Percentiles rank a stretch among this genome's conserved stretches.
These are phyloP conservation scores for Trichophyton verrucosum DNA, from an alignment of 2,329 filamentous ascomycete genomes.

Conservation along the genomic window DNA sequence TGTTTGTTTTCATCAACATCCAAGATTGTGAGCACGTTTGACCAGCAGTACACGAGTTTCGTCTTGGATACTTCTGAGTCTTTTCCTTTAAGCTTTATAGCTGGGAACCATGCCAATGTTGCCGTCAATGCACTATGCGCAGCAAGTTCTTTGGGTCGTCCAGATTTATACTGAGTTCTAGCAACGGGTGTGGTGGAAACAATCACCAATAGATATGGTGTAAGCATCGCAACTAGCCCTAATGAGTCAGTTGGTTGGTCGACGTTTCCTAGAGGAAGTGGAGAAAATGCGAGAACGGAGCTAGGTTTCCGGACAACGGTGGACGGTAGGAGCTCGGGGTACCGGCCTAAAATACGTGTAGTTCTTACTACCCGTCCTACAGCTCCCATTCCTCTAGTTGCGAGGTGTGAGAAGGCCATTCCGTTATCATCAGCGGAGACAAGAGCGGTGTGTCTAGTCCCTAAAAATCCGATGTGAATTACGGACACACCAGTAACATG, in stretches of 20 bases:
- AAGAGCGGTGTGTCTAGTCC: slow-evolving; percentile 82
- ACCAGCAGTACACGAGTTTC: slow-evolving; percentile 97
- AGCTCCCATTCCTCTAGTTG: slow-evolving; percentile 76
- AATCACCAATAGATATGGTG: slow-evolving; percentile 87
- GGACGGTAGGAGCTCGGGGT: slow-evolving; percentile 54
- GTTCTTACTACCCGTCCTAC: slow-evolving; percentile 79
- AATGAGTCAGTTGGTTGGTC: slow-evolving; percentile 77
- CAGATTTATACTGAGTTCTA: slow-evolving; percentile 89
- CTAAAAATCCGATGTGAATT: slow-evolving; percentile 86
- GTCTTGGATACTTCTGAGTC: slow-evolving; percentile 55
- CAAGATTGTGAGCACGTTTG: slow-evolving; percentile 86
- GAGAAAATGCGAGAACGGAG: slow-evolving; percentile 82
- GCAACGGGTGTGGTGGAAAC: slow-evolving; percentile 94
- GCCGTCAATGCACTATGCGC: slow-evolving; percentile 88
- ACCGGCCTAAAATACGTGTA: slow-evolving; percentile 78
- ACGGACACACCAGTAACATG: slow-evolving; percentile 68
- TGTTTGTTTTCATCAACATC: slow-evolving; percentile 64
- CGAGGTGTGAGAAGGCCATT: slow-evolving; percentile 97
- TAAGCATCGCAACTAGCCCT: slow-evolving; percentile 88
- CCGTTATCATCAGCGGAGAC: slow-evolving; percentile 90
- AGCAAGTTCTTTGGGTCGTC: slow-evolving; percentile 77
- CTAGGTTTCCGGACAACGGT: slow-evolving; percentile 71
- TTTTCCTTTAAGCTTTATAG: slow-evolving; percentile 74
- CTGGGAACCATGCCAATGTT: slow-evolving; percentile 92
- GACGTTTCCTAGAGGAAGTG: slow-evolving; percentile 85